These are phyloP conservation scores for Madurella fahalii DNA, from an alignment of 2,329 filamentous ascomycete species.

Conservation along the genomic window DNA sequence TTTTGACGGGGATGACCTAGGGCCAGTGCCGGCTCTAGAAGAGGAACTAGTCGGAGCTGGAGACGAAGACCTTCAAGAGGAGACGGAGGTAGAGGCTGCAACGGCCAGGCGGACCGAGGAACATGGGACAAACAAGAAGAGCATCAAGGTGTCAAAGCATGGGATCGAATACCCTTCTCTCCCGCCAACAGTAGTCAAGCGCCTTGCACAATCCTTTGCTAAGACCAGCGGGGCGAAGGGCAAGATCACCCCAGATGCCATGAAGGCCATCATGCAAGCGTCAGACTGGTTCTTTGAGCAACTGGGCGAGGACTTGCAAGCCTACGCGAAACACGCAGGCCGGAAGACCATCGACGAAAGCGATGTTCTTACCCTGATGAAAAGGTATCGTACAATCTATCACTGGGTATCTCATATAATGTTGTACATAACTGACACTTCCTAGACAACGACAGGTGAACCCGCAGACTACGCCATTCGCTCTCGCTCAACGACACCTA, in stretches of 20 bases:
- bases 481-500: conserved; percentile 76
- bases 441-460: conserved; percentile 73
- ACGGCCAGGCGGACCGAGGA: conserved; percentile 5
- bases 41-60: conserved; percentile 8
- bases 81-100: conserved; percentile 19
- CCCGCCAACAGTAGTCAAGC: conserved; percentile 69
- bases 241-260: conserved; percentile 68
- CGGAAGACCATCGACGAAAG: conserved; percentile 82
- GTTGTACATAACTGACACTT: conserved; percentile 33
- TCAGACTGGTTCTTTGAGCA: conserved; percentile 94
- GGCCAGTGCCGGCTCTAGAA: conserved; percentile 11
- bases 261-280: conserved; percentile 72
- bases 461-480: conserved; percentile 70
- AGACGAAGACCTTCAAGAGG: conserved; percentile 8
- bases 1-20: conserved; percentile 16
- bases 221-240: conserved; percentile 62
- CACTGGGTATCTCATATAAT: conserved; percentile 25
- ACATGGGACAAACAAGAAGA: conserved; percentile 36
- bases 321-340: conserved; percentile 76
- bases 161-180: conserved; percentile 74
- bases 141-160: conserved; percentile 61
- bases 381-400: conserved; percentile 56
- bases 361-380: conserved; percentile 78
- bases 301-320: conserved; percentile 70
- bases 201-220: conserved; percentile 66